Evolutionary conservation across 2,329 filamentous ascomycete species (phyloP).

Genomic region (Aspergillus brunneoviolaceus): DNA sequence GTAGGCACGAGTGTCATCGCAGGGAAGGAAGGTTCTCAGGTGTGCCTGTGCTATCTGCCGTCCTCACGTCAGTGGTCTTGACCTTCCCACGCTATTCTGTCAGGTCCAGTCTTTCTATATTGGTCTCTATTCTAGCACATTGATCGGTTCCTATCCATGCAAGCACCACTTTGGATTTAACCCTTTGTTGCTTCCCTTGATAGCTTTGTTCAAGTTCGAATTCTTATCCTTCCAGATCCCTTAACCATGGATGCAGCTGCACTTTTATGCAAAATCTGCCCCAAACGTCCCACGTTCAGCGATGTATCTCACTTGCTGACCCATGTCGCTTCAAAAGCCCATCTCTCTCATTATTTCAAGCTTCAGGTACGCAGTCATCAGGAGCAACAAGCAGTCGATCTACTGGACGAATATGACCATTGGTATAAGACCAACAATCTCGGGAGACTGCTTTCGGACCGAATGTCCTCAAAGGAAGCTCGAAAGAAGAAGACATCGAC

Average conservation of each 20-base stretch:
- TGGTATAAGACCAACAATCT: conserved; percentile 77
- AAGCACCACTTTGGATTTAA: conserved; percentile 20
- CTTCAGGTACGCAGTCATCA: conserved; percentile 69
- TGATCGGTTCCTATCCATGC: conserved; percentile 22
- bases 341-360: conserved; percentile 80
- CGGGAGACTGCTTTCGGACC: conserved; percentile 70
- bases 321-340: conserved; percentile 89
- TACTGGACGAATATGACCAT: conserved; percentile 67
- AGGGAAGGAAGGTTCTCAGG: neutral
- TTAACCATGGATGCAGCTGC: conserved; percentile 55
- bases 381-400: conserved; percentile 62
- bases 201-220: conserved; percentile 8
- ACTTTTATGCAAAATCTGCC: conserved; percentile 80
- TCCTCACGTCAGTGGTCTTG: conserved; percentile 12
- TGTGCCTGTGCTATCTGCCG: conserved; percentile 11
- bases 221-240: neutral
- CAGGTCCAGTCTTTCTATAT: conserved; percentile 24
- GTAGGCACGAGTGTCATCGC: neutral
- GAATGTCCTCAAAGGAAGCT: conserved; percentile 73
- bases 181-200: conserved; percentile 28
- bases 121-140: conserved; percentile 22
- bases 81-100: conserved; percentile 3
- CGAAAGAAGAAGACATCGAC: conserved; percentile 52
- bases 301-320: conserved; percentile 91
- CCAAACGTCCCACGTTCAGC: conserved; percentile 76